Percentiles rank a stretch among this genome's conserved stretches.
phyloP scores from a whole-genome alignment of 371 early-diverging fungal genomes.

The Lichtheimia ornata region DNA sequence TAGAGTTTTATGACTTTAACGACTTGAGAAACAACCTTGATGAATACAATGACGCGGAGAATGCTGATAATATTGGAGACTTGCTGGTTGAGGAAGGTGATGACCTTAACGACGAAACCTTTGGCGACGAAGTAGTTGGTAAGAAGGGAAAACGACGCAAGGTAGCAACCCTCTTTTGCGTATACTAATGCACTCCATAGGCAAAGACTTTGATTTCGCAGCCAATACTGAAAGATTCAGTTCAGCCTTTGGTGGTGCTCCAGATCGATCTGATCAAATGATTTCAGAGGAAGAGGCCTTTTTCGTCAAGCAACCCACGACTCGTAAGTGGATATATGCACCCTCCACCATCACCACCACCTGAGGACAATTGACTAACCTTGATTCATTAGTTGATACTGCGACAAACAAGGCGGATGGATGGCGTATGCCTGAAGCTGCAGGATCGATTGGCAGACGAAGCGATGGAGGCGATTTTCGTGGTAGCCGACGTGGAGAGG shows the following conservation, averaged over 20 bases:
- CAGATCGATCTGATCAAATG: background rate
- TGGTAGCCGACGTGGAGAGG: slow-evolving; percentile 6
- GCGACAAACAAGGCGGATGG: no score
- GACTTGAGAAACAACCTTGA: slow-evolving; percentile 38
- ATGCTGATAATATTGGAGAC: slow-evolving; percentile 51
- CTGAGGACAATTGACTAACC: no score
- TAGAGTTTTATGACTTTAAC: slow-evolving; percentile 49
- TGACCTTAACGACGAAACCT: slow-evolving; percentile 85
- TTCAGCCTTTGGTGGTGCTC: slow-evolving; percentile 25
- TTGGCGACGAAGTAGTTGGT: slow-evolving; percentile 68
- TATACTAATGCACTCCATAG: background rate
- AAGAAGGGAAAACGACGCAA: slow-evolving; percentile 9
- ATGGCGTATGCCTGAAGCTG: no score
- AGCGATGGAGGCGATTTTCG: slow-evolving; percentile 1
- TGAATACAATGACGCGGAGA: slow-evolving; percentile 37
- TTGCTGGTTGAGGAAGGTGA: slow-evolving; percentile 77
- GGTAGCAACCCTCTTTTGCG: background rate
- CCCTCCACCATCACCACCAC: no score
- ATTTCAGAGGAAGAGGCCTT: slow-evolving; percentile 61
- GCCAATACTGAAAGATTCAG: slow-evolving; percentile 59
- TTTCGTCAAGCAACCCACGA: slow-evolving; percentile 38
- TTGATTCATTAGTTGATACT: no score
- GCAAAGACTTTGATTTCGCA: slow-evolving; percentile 73
- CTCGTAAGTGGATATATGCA: no score
- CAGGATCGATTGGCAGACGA: no score